Conservation (phyloP, 2,329 filamentous ascomycete genomes). For the Trichoderma citrinoviride region DNA sequence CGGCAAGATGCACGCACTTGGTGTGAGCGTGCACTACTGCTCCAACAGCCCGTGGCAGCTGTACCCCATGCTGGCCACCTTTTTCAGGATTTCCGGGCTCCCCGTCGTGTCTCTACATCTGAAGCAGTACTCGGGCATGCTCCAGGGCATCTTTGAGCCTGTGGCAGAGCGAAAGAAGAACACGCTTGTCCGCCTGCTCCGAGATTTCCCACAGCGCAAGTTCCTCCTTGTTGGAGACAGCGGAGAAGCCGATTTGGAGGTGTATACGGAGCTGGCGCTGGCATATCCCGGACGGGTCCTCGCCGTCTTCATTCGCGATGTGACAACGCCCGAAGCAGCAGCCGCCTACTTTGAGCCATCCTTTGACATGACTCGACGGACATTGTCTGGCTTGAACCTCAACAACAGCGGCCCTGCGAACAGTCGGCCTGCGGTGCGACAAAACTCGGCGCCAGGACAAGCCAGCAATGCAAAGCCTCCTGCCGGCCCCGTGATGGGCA, state of each 20-base stretch:
- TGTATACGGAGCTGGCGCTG: constrained; percentile 90
- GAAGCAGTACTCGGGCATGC: constrained; percentile 95
- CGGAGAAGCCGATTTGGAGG: constrained; percentile 93
- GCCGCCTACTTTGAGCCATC: constrained; percentile 75
- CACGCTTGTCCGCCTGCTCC: constrained; percentile 78
- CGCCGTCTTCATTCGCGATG: constrained; percentile 90
- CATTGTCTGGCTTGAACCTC: constrained; percentile 29
- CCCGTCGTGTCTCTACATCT: constrained; percentile 89
- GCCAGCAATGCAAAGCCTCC: constrained; percentile 27
- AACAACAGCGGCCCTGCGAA: constrained; percentile 25
- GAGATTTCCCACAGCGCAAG: constrained; percentile 83
- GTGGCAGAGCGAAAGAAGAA: constrained; percentile 92
- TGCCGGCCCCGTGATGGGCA: constrained; percentile 49
- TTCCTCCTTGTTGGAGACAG: constrained; percentile 95
- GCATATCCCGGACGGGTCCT: constrained; percentile 79
- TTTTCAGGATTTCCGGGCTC: constrained; percentile 75
- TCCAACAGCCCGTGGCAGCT: constrained; percentile 99
- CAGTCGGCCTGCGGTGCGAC: constrained; percentile 27
- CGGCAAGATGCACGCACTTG: constrained; percentile 68
- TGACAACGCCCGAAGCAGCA: constrained; percentile 71
- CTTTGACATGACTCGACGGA: constrained; percentile 34
- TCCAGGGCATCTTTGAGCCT: constrained; percentile 97
- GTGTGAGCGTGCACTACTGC: constrained; percentile 91
- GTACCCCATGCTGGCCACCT: constrained; percentile 83
- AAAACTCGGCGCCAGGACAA: constrained; percentile 27